These are phyloP conservation scores for Penicillium bovifimosum DNA, from an alignment of 495 filamentous ascomycete species.

Conservation along the genomic window DNA sequence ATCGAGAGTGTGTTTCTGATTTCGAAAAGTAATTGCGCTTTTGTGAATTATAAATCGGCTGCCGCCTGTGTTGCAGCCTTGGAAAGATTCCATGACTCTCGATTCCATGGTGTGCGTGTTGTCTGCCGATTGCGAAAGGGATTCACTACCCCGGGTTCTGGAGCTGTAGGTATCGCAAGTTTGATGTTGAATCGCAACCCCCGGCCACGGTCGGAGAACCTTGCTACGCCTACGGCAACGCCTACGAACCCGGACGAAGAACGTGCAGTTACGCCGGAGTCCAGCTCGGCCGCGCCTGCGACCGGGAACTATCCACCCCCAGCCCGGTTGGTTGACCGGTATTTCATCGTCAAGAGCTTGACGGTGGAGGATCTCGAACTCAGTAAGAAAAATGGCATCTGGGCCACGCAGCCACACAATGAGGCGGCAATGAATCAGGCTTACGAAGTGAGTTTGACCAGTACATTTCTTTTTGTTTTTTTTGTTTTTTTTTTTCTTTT, in stretches of 20 bases:
- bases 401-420: slow-evolving; percentile 95
- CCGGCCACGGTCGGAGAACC: not conserved
- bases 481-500: too few species aligned
- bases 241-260: not conserved
- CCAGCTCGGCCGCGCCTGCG: not conserved
- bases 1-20: slow-evolving; percentile 92
- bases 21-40: slow-evolving; percentile 96
- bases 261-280: not conserved
- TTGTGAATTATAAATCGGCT: slow-evolving; percentile 92
- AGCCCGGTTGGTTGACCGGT: slow-evolving; percentile 55
- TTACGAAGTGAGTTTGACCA: slow-evolving; percentile 58
- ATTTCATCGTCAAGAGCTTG: slow-evolving; percentile 91
- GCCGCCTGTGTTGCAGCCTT: slow-evolving; percentile 70
- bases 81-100: slow-evolving; percentile 82
- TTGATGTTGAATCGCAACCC: not conserved
- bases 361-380: slow-evolving; percentile 90
- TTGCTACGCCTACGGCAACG: slow-evolving; percentile 6
- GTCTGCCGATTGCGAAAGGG: slow-evolving; percentile 81
- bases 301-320: slow-evolving; percentile 19
- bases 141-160: slow-evolving; percentile 32
- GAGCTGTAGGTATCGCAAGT: slow-evolving; percentile 4
- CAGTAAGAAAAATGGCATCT: slow-evolving; percentile 81
- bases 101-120: slow-evolving; percentile 81
- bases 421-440: slow-evolving; percentile 78
- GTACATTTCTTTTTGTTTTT: too few species aligned